Conservation (phyloP, 1,284 basidiomycete species). For the Exobasidium rhododendri region DNA sequence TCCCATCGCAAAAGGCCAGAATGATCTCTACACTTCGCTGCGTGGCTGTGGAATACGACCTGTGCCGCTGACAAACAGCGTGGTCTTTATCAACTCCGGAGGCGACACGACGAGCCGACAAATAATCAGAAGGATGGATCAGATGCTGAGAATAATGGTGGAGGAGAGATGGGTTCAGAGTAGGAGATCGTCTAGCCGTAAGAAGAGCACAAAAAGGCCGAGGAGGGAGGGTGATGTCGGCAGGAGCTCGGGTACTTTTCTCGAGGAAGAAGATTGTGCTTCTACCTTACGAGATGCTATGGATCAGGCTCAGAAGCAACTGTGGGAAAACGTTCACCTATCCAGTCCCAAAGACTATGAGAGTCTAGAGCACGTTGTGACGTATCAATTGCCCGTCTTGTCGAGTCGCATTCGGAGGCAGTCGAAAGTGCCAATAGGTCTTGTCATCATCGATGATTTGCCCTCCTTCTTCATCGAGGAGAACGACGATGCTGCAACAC, state of each 20-base stretch:
- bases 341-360: neutral
- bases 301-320: neutral
- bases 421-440: neutral
- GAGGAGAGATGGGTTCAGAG: neutral
- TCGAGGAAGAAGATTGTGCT: neutral
- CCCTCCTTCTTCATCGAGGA: neutral
- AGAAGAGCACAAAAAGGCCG: neutral
- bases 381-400: neutral
- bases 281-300: neutral
- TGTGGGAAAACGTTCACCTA: neutral
- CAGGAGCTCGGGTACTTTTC: neutral
- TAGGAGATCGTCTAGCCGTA: neutral
- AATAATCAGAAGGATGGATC: neutral
- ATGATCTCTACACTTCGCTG: neutral
- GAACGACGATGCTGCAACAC: neutral
- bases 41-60: neutral
- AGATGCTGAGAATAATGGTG: neutral
- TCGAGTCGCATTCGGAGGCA: too few species aligned
- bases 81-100: neutral
- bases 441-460: conserved; percentile 8
- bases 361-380: neutral
- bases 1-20: neutral
- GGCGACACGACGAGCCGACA: neutral
- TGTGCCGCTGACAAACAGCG: neutral
- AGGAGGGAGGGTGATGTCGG: neutral